Evolutionary conservation across 2,329 filamentous ascomycete genomes (phyloP).

Genomic region (Parasarocladium wereldwijsianum): DNA sequence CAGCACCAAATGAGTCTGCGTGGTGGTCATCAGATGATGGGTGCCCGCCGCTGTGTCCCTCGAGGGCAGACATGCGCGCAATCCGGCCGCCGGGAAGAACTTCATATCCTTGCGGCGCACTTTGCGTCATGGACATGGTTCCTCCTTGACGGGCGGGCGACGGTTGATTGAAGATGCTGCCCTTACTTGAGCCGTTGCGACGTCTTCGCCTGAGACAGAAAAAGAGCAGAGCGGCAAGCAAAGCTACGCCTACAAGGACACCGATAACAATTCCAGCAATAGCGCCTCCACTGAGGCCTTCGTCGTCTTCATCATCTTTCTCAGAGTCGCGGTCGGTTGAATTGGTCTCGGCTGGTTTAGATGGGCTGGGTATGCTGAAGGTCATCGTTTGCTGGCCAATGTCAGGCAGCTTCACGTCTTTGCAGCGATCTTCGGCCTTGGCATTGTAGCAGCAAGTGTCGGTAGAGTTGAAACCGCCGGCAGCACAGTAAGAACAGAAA

Average conservation of each 20-base stretch:
- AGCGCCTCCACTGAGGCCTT: constrained; percentile 58
- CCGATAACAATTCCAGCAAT: constrained; percentile 89
- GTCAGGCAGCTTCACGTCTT: constrained; percentile 62
- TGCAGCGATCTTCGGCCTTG: constrained; percentile 58
- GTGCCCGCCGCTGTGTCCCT: constrained; percentile 54
- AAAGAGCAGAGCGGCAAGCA: constrained; percentile 57
- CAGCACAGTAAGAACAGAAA: constrained; percentile 74
- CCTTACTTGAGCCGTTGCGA: constrained; percentile 44
- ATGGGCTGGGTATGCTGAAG: constrained; percentile 33
- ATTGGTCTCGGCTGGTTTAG: constrained; percentile 14
- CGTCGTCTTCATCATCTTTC: constrained; percentile 14
- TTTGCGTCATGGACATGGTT: constrained; percentile 22
- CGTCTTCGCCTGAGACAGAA: constrained; percentile 44
- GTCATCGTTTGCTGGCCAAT: constrained; percentile 57
- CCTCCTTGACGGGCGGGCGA: constrained; percentile 48
- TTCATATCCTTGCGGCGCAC: constrained; percentile 44
- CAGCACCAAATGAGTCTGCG: constrained; percentile 28
- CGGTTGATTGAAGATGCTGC: constrained; percentile 80
- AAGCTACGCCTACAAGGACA: constrained; percentile 51
- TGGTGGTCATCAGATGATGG: constrained; percentile 31
- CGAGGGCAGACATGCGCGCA: constrained; percentile 87
- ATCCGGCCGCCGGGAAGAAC: constrained; percentile 78
- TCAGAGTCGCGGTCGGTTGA: constrained; percentile 9
- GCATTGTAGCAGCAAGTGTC: constrained; percentile 89
- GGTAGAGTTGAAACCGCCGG: constrained; percentile 77